A percentile compares a stretch with the other conserved stretches of the same genome.
phyloP scores from a whole-genome alignment of 2,329 filamentous ascomycete genomes.

The Aspergillus sp. region DNA sequence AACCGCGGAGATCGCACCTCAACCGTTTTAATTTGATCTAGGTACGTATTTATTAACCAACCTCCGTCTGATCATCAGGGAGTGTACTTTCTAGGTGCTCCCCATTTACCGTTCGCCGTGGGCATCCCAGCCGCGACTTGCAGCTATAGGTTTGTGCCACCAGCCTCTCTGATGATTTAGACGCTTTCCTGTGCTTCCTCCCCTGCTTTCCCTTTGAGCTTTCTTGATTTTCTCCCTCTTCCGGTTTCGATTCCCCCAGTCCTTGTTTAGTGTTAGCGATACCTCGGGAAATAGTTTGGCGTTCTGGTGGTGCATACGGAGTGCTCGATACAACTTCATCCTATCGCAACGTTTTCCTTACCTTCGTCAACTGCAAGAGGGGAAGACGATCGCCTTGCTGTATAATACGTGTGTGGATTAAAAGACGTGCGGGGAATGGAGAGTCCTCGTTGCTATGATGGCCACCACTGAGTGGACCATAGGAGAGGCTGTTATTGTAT shows the following conservation, averaged over 20 bases:
- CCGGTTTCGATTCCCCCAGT: not conserved
- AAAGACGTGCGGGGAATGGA: not conserved
- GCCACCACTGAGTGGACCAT: not conserved
- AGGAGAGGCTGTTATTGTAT: not conserved
- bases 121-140: conserved; percentile 1
- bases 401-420: not conserved
- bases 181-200: not conserved
- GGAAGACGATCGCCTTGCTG: not conserved
- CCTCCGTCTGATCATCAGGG: not conserved
- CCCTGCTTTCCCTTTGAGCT: not conserved
- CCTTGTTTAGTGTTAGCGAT: conserved; percentile 12
- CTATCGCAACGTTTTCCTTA: not conserved
- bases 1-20: not conserved
- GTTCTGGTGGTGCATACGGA: conserved; percentile 5
- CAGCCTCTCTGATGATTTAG: conserved; percentile 5
- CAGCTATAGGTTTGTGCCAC: conserved; percentile 22
- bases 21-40: not conserved
- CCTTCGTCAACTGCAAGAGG: not conserved
- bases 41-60: conserved; percentile 19
- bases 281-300: conserved; percentile 14
- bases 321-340: not conserved
- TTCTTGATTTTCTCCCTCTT: not conserved
- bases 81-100: conserved; percentile 7
- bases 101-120: not conserved
- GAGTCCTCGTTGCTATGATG: not conserved